phyloP scores from a whole-genome alignment of 169 alveolate species.

The Plasmodium fragile region DNA sequence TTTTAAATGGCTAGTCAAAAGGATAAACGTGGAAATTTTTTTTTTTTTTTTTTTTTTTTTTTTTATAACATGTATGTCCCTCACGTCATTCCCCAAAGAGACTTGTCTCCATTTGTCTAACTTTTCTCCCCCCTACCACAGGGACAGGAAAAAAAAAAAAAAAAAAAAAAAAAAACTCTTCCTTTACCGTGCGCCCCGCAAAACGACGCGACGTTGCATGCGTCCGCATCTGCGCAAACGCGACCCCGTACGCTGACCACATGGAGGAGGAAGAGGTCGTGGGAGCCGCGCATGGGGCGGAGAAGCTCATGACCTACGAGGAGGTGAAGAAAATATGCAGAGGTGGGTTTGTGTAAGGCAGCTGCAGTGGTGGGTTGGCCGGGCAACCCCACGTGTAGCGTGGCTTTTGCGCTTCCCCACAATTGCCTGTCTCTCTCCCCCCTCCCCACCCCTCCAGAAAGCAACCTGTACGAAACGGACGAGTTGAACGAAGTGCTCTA shows the following conservation, averaged over 20 bases:
- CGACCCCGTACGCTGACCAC: not conserved
- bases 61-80: not conserved
- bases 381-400: not conserved
- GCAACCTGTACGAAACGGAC: slow-evolving; percentile 90
- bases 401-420: not conserved
- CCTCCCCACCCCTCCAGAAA: slow-evolving; percentile 14
- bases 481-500: slow-evolving; percentile 93
- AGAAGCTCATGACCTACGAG: slow-evolving; percentile 30
- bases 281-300: not conserved
- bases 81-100: not conserved
- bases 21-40: not conserved
- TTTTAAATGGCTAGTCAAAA: not conserved
- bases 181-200: not conserved
- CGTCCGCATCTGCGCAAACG: not conserved
- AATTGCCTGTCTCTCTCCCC: not conserved
- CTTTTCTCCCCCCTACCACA: not conserved
- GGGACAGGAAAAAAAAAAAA: not conserved
- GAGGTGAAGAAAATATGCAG: slow-evolving; percentile 44
- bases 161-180: not conserved
- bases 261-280: slow-evolving; percentile 7
- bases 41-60: not conserved
- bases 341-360: slow-evolving; percentile 18
- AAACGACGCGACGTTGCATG: too few species aligned
- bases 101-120: not conserved
- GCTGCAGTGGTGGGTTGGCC: not conserved